Evolutionary conservation across 164 flowering plant species (phyloP).

Genomic region (Annona squamosa): DNA sequence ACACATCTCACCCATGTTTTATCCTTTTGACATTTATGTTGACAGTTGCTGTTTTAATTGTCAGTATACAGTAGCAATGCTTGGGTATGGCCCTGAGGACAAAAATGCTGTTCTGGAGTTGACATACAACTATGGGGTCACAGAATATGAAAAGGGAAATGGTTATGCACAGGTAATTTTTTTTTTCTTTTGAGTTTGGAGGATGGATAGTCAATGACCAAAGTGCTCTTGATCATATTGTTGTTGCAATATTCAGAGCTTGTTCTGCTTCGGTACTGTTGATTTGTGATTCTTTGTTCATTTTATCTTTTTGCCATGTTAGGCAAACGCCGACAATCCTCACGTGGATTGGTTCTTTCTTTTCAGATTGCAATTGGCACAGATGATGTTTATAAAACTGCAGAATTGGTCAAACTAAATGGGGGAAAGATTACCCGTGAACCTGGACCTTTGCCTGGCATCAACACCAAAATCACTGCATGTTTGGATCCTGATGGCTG

Average conservation of each 20-base stretch:
- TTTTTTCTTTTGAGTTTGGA: neutral
- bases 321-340: neutral
- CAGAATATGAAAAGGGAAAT: constrained; percentile 91
- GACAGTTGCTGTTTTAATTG: neutral
- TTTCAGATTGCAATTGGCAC: constrained; percentile 91
- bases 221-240: neutral
- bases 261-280: neutral
- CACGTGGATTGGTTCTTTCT: neutral
- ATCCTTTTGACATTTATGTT: constrained; percentile 8
- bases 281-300: neutral
- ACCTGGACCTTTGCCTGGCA: constrained; percentile 97
- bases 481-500: constrained; percentile 99
- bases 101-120: constrained; percentile 86
- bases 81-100: constrained; percentile 99
- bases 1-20: neutral
- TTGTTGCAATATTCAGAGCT: neutral
- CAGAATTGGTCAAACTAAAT: constrained; percentile 72
- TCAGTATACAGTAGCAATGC: constrained; percentile 92
- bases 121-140: constrained; percentile 96
- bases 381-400: constrained; percentile 98
- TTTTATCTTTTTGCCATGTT: neutral
- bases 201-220: neutral
- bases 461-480: constrained; percentile 89
- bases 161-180: constrained; percentile 87
- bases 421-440: constrained; percentile 90